Evolutionary conservation across 306 rosid species (phyloP), one percentile per base, ranked within the genome.

Genomic region (Cucumis melo): DNA sequence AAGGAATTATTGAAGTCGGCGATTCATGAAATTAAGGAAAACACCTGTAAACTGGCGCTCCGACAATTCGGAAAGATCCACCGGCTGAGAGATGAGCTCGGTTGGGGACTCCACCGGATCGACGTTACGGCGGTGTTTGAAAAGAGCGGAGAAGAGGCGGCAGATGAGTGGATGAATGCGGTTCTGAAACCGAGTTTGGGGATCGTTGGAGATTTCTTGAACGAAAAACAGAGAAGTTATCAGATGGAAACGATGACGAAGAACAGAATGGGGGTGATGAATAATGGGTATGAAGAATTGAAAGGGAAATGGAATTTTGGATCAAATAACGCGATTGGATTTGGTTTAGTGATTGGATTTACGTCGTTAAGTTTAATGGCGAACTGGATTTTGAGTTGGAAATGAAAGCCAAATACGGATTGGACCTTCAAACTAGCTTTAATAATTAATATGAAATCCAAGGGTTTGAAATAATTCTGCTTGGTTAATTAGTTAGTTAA

Each of bases 51-150:
- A 0, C 58, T 82, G 16, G 81, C 78, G 4, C 10, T 13, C 2
- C 23, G 74, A 16, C 85, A 84, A 20, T 3, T 36, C 14, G n/a
- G 53, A 23, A 84, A 84, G 66, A 77, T 84, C 4, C 71, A 16
- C 0, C 66, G 58, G 55, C 67, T 82, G 7, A 44, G 75, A 27
- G 51, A 73, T 17, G 83, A 59, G 55, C 12, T 20, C 44, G 81
- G 81, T n/a, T 84, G 83, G 85, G 58, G 61, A 9, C 8, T 84
- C 7, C 81, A 74, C 29, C 64, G 74, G 2, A n/a, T 84, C 12
- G 85, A 84, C 36, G 85, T 29, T 1, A 85, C 83, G 7, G 21
- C 63, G 21, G 83, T 74, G 56, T 62, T 65, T 20, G 66, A 78
- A 29, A 75, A 54, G 17, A 24, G 57, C 4, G 76, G 56, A n/a